Evolutionary conservation across 176 grass and related monocot species (phyloP).

Genomic region (Musa troglodytarum): DNA sequence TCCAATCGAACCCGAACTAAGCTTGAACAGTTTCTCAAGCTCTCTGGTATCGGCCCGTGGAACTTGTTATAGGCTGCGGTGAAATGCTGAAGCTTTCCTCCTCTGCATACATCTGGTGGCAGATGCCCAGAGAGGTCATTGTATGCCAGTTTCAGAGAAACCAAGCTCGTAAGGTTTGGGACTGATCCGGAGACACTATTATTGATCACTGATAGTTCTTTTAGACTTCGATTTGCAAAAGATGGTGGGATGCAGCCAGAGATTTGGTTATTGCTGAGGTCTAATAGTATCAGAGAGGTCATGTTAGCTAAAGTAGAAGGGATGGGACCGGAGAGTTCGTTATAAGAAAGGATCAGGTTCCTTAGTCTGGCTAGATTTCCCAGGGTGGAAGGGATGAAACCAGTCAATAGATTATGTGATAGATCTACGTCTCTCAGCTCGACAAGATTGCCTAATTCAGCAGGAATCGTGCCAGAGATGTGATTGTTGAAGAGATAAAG

Average conservation of each 20-base stretch:
- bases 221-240: neutral
- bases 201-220: too few relatives aligned
- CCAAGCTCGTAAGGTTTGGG: neutral
- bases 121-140: neutral
- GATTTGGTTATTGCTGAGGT: neutral
- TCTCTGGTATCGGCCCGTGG: neutral
- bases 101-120: neutral
- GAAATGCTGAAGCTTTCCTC: neutral
- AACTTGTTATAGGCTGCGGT: neutral
- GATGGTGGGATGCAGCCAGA: neutral
- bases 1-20: neutral
- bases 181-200: too few relatives aligned
- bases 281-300: neutral
- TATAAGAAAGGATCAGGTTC: neutral
- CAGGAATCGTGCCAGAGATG: neutral
- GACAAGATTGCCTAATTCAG: neutral
- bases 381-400: neutral
- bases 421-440: neutral
- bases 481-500: neutral
- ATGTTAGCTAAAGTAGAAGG: neutral
- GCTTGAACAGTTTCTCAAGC: neutral
- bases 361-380: neutral
- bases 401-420: neutral
- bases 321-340: neutral
- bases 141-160: neutral